Evolutionary conservation across 257 asterid species (phyloP), one percentile per base, ranked within the genome.

Genomic region (Fraxinus cuspidata): DNA sequence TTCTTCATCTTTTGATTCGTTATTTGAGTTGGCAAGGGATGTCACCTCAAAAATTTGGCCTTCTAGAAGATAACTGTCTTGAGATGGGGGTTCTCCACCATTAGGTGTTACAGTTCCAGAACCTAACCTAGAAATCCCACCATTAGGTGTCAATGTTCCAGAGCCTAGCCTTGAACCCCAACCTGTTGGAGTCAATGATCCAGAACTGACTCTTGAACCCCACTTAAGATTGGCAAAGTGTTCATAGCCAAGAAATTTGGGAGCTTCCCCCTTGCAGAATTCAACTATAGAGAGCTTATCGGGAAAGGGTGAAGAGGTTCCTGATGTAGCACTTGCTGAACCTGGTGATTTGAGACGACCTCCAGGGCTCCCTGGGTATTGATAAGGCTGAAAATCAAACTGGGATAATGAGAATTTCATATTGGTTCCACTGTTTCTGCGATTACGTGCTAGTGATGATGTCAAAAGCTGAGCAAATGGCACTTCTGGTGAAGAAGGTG

Each of bases 401-500:
- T 90, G 97, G 56, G 94, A 92, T 40, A 89, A 82, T 0, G 91
- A 82, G 85, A 89, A 89, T 69, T 83, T 92, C 47, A 78, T 74
- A 82, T 87, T 80, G 71, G 81, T 49, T 42, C 87, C 93, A 42
- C 86, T 78, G 56, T 79, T 83, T 82, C 93, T 85, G 71, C 87
- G 80, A n/a, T 73, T 88, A 4, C 83, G 85, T 73, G 96, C 90
- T 32, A 95, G 87, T 3, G 99, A 93, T 21, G 97, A 91, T 5
- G 96, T 83, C 82, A 95, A 80, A 80, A 95, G 97, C 89, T 95
- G 91, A 5, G 98, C 96, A 75, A 93, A 95, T 1, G 99, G 97
- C 32, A 95, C 99, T 81, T 95, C 98, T 0, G 99, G 99, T 11
- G 99, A 95, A 67, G 99, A 89, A 8, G 97, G 98, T 40, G 94